Percentiles rank a stretch among this genome's conserved stretches.
These are phyloP conservation scores for Emericellopsis cladophorae DNA, from an alignment of 2,329 filamentous ascomycete genomes.

Conservation along the genomic window DNA sequence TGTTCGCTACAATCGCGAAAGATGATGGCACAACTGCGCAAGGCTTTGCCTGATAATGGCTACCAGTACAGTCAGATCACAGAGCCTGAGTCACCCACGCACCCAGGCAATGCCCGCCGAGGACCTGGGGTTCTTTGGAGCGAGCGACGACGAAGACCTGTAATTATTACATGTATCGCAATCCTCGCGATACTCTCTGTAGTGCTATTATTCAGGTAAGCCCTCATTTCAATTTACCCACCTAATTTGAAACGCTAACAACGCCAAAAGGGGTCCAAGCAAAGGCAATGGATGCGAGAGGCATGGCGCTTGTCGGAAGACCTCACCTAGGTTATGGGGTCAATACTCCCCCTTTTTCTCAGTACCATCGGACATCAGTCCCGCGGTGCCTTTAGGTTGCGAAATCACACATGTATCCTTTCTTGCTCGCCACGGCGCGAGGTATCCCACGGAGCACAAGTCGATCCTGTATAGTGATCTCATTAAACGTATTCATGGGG, in stretches of 20 bases:
- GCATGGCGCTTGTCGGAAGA: conserved; percentile 34
- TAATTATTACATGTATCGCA: background rate
- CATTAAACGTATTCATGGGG: conserved; percentile 51
- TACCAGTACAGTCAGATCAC: conserved; percentile 17
- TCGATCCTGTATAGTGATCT: conserved; percentile 48
- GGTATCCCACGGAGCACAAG: conserved; percentile 65
- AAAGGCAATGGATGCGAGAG: conserved; percentile 9
- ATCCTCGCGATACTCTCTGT: background rate
- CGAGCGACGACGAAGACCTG: background rate
- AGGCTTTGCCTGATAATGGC: conserved; percentile 6
- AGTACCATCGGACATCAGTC: conserved; percentile 52
- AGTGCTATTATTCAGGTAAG: background rate
- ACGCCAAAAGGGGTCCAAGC: too few species aligned
- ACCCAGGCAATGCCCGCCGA: background rate
- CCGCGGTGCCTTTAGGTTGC: conserved; percentile 53
- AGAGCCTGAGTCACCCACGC: conserved; percentile 2
- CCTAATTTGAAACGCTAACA: too few species aligned
- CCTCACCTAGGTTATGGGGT: conserved; percentile 62
- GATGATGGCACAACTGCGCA: conserved; percentile 8
- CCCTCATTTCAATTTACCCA: too few species aligned
- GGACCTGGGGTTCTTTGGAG: background rate
- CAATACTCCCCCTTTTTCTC: conserved; percentile 81
- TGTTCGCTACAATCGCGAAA: background rate
- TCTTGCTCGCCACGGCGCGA: conserved; percentile 73
- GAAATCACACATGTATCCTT: conserved; percentile 67